Base-by-base conservation (phyloP, 2,329 filamentous ascomycete genomes). In the Coniochaeta sp. region DNA sequence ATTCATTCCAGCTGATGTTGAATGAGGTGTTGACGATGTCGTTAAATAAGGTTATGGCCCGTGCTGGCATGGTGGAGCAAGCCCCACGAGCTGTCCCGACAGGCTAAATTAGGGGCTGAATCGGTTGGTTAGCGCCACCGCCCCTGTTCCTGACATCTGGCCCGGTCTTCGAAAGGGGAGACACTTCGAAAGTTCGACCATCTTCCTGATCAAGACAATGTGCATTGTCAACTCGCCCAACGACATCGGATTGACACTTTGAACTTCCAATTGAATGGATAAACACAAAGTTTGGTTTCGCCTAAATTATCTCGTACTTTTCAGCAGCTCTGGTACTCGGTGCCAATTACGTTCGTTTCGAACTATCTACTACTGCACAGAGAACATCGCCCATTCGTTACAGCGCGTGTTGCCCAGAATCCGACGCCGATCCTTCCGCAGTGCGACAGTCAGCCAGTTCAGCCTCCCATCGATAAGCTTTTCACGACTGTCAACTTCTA, bases 281-380 rank as follows among this genome's bases (percentile, higher is more conserved):
- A n/a, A n/a, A n/a, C n/a, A n/a, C n/a, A n/a, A n/a, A n/a, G n/a
- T n/a, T n/a, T n/a, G n/a, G n/a, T n/a, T n/a, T n/a, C n/a, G n/a
- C n/a, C n/a, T n/a, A n/a, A 30, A 12, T 7, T 30, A 30, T 30
- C 27, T 6, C 7, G 20, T 22, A 42, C 18, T 3, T 14, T 12
- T 26, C 3, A 24, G 26, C 33, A 12, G 12, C 20, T 42, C 33
- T 51, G 75, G 76, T 74, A 74, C 71, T 79, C 62, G 55, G 73
- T 79, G 65, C 76, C 76, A 63, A 70, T 80, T 79, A 66, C 77
- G 64, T 65, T 80, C 76, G 75, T 76, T 77, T 38, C 12, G 33
- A 22, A 38, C 16, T 10, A 51, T 49, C 53, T n/a, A n/a, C n/a
- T n/a, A n/a, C n/a, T n/a, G n/a, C n/a, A n/a, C n/a, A n/a, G 22